Percentiles rank a stretch among this genome's conserved stretches.
Conservation (phyloP, 495 filamentous ascomycete species). For the Cercophora scortea region DNA sequence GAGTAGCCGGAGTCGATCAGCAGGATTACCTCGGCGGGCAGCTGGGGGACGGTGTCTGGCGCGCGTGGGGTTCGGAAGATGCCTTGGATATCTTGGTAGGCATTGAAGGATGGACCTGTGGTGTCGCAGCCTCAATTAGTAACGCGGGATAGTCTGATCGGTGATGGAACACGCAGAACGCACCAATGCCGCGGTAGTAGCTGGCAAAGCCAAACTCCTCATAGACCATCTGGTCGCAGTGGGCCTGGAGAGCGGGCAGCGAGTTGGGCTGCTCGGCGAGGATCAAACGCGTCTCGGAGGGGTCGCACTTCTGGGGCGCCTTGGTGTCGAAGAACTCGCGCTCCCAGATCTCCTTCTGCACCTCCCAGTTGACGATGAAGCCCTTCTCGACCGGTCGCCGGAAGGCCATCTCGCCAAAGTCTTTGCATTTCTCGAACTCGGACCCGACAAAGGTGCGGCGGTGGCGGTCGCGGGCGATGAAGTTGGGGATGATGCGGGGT, state of each 20-base stretch:
- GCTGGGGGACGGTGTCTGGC: slow-evolving; percentile 32
- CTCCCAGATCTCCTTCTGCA: slow-evolving; percentile 94
- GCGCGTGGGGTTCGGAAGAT: slow-evolving; percentile 46
- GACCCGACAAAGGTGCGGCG: slow-evolving; percentile 70
- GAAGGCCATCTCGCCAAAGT: slow-evolving; percentile 85
- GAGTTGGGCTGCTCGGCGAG: slow-evolving; percentile 90
- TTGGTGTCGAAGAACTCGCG: slow-evolving; percentile 75
- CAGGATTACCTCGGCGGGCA: slow-evolving; percentile 73
- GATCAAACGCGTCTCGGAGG: slow-evolving; percentile 71
- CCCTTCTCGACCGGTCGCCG: slow-evolving; percentile 92
- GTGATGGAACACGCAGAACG: slow-evolving; percentile 23
- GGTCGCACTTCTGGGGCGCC: slow-evolving; percentile 60
- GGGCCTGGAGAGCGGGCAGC: slow-evolving; percentile 67
- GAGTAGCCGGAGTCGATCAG: slow-evolving; percentile 90
- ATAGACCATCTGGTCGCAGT: slow-evolving; percentile 94
- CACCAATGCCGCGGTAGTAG: slow-evolving; percentile 69
- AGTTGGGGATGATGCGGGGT: slow-evolving; percentile 77
- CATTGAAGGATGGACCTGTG: slow-evolving; percentile 57
- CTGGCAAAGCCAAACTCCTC: slow-evolving; percentile 94
- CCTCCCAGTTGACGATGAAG: slow-evolving; percentile 94
- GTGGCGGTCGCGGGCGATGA: slow-evolving; percentile 74
- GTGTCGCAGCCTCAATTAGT: slow-evolving; percentile 3
- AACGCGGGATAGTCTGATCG: not conserved
- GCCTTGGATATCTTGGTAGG: slow-evolving; percentile 69
- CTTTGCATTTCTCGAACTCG: slow-evolving; percentile 70